Base-by-base conservation (phyloP, 2,329 filamentous ascomycete species). In the Hypoxylon sp. region DNA sequence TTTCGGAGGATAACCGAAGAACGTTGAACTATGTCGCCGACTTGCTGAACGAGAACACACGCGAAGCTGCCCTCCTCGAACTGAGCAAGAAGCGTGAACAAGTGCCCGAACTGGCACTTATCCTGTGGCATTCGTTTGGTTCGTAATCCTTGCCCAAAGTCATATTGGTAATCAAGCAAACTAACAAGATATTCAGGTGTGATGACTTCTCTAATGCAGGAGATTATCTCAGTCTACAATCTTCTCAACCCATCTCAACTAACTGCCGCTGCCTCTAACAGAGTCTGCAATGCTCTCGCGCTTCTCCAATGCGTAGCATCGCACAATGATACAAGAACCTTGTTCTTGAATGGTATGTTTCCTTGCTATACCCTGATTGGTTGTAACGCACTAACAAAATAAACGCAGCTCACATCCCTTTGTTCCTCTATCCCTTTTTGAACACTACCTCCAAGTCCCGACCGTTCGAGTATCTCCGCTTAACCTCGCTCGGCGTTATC, bases 61-160 rank as follows among this genome's bases (percentile, higher is more conserved):
- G 96, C 69, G 96, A 98, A 83, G 91, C 93, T 3, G 96, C 96
- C 53, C 86, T 99, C 60, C 86, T 99, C 76, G 96, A 99, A 81
- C 86, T 99, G 56, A 98, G 95, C 83, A 99, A 99, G 86, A 99
- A 99, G 87, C 87, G 96, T 63, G 96, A 99, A 82, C 96, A 98
- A 81, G 96, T 99, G 14, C 95, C 96, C 0, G 96, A 99, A 83
- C 85, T 99, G 65, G 96, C 96, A 50, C 84, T 99, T 75, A 97
- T 99, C 68, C 85, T 99, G 68, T 99, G 96, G 96, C 96, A 99
- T 81, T 98, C 95, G 2, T 98, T 98, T 77, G 96, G 95, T 97
- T 88, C 71, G 89, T 81, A 58, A 14, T 23, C 43, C 41, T 55
- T 19, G 23, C 46, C 30, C 38, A 1, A 38, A 41, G n/a, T 3